Evolutionary conservation across 768 basidiomycete species (phyloP).

Genomic region (Lentinula edodes): DNA sequence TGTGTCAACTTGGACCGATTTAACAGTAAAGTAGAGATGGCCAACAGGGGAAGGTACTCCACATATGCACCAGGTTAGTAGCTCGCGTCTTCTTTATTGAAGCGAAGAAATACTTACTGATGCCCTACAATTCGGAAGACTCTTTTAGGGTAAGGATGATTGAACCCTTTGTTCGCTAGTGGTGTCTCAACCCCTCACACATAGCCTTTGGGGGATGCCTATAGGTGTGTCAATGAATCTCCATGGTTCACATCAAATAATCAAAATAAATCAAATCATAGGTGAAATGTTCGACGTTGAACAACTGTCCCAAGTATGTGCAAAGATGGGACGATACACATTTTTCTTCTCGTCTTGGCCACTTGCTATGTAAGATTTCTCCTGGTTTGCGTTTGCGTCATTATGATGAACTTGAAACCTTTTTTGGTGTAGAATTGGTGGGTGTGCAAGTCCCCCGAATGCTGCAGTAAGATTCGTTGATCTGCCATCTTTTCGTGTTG

Average conservation of each 20-base stretch:
- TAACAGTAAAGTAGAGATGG: constrained; percentile 38
- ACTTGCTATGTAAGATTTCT: constrained; percentile 52
- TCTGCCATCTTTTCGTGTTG: not conserved
- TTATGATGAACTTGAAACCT: not conserved
- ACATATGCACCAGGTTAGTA: constrained; percentile 53
- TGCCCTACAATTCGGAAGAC: constrained; percentile 31
- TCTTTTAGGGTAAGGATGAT: constrained; percentile 43
- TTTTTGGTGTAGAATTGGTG: constrained; percentile 43
- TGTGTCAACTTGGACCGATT: constrained; percentile 1
- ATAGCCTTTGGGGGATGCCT: constrained; percentile 68
- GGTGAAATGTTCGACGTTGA: constrained; percentile 75
- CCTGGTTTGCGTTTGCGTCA: not conserved
- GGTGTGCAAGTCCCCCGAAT: constrained; percentile 66
- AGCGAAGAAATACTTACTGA: not conserved
- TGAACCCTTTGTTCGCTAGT: not conserved
- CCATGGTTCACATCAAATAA: not conserved
- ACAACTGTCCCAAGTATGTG: constrained; percentile 49
- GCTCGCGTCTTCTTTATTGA: not conserved
- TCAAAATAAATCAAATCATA: constrained; percentile 14
- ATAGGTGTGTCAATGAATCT: constrained; percentile 37
- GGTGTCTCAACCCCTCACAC: not conserved
- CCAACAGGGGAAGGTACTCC: constrained; percentile 38
- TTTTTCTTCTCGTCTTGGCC: constrained; percentile 80
- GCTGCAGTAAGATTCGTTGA: constrained; percentile 45
- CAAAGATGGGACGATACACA: constrained; percentile 54